Base-by-base conservation (phyloP, 2,329 filamentous ascomycete species). In the Fusarium acutatum region DNA sequence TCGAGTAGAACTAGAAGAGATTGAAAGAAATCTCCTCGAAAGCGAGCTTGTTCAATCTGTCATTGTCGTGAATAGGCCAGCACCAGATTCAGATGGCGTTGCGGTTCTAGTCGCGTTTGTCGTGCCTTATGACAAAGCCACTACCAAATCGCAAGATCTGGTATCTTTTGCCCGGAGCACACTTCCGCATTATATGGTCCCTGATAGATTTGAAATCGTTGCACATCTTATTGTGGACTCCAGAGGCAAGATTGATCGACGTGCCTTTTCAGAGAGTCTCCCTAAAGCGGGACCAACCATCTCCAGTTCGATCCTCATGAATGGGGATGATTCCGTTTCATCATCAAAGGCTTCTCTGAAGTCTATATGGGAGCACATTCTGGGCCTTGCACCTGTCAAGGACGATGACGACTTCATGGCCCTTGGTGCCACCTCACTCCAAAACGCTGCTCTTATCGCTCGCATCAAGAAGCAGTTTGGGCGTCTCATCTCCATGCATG, bases 361-460 rank as follows among this genome's bases (percentile, higher is more conserved):
- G 20, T 6, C 9, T 24, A 30, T 56, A 1, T 61, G 59, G 59
- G 38, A 61, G 49, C 20, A 37, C 2, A 35, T 61, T 18, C 49
- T 61, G 10, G 32, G 30, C 4, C 18, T 56, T 14, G 37, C 59
- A 2, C 5, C 59, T 3, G 5, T 61, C 8, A 11, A 22, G n/a
- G 49, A 44, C 6, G 17, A 56, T n/a, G 59, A 61, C 18, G 59
- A 56, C 24, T 61, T 43, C 30, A 56, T 61, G 38, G 49, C 49
- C 20, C 38, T 61, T 12, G 59, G 59, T 7, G 59, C 59, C 15
- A 61, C 59, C 12, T 61, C 59, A 4, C 38, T 61, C 7, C 59
- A 61, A 37, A 61, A 61, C 37, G 59, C 59, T 32, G 49, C 59
- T 37, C 59, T 61, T 12, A 44, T 61, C 12, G 59, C 59, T 44